phyloP scores from a whole-genome alignment of 2,329 filamentous ascomycete genomes.

The Biscogniauxia marginata region DNA sequence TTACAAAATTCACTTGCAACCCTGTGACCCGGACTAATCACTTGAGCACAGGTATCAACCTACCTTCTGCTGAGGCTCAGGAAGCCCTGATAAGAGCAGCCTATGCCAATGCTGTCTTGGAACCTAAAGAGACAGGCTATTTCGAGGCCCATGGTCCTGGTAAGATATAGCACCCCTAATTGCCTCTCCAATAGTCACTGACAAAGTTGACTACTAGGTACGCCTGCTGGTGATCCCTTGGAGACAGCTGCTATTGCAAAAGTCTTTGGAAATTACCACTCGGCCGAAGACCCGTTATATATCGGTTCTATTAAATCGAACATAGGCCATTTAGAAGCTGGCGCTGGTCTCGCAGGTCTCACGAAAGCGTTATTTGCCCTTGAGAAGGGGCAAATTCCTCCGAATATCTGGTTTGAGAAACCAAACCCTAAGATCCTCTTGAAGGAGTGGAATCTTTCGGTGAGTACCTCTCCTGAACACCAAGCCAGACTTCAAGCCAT shows the following conservation, averaged over 20 bases:
- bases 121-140: constrained; percentile 31
- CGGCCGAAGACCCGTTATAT: constrained; percentile 19
- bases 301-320: constrained; percentile 31
- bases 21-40: background rate
- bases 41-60: constrained; percentile 31
- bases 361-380: constrained; percentile 27
- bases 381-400: constrained; percentile 28
- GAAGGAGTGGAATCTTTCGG: constrained; percentile 29
- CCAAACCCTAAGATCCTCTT: constrained; percentile 30
- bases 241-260: constrained; percentile 38
- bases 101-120: constrained; percentile 31
- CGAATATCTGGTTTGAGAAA: constrained; percentile 30
- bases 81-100: constrained; percentile 37
- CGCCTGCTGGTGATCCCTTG: constrained; percentile 39
- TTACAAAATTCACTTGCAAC: background rate
- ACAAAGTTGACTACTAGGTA: constrained; percentile 30
- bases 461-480: constrained; percentile 1
- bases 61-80: constrained; percentile 32
- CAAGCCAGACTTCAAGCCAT: background rate
- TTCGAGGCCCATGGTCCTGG: constrained; percentile 40
- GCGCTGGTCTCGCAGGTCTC: constrained; percentile 29
- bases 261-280: constrained; percentile 28
- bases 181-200: background rate
- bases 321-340: constrained; percentile 29
- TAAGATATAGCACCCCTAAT: background rate